Evolutionary conservation across 108 stramenopile genomes (phyloP), one percentile per base, ranked within the genome.

Genomic region (Thalassiosira profunda): DNA sequence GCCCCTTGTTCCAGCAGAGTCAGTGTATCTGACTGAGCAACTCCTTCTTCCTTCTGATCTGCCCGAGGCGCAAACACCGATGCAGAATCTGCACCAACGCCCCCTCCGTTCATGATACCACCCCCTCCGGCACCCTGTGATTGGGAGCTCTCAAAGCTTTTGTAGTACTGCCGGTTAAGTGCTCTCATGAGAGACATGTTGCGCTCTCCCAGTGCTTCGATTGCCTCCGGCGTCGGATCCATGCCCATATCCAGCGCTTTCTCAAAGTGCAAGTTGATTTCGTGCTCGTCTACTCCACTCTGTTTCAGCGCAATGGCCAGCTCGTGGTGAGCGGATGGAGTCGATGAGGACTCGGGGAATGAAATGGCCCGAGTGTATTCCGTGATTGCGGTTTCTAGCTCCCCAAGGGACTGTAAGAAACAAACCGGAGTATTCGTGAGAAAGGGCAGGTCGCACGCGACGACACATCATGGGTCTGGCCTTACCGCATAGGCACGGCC

Each of bases 51-150:
- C 11, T 37, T 48, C 14, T 56, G 43, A 6, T 43, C 31, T 15
- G 67, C 44, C 36, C 63, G 28, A 5, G 79, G 62, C 17, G 79
- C 62, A 58, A 80, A 80, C 23, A 70, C 46, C 21, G 69, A 70
- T 6, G 65, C 61, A 41, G 68, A 59, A 21, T 57, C 42, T n/a
- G 73, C 63, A 18, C 73, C 60, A 23, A 74, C 72, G 9, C 72
- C 73, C n/a, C 67, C 62, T 3, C 79, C 79, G 51, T 69, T 63
- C 67, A 74, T 70, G 17, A 80, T 64, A 31, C 79, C 79, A 25
- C 73, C 67, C 30, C 60, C 38, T 43, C 61, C 20, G 11, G 42
- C 17, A 5, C 23, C 62, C 31, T 61, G 18, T 4, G 37, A 12
- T 3, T 34, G 60, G 14, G 46, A 41, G 28, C 53, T 58, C 44